Base-by-base conservation (phyloP, 2,329 filamentous ascomycete genomes). In the Chaetomium olivaceum region DNA sequence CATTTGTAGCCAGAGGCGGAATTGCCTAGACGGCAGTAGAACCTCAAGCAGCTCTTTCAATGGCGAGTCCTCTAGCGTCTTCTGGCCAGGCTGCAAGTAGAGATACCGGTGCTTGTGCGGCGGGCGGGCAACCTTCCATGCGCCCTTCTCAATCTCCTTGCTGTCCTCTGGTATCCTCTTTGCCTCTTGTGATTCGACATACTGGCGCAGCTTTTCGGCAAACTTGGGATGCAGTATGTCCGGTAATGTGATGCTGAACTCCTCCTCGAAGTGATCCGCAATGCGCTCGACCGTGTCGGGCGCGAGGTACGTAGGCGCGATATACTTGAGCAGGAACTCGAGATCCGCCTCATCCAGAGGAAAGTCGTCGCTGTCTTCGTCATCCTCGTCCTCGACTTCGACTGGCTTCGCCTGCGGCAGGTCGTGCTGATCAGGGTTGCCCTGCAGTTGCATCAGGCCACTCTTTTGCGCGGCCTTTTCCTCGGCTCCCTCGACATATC, bases 71-170 rank as follows among this genome's bases (percentile, higher is more conserved):
- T 82, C 78, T 0, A 73, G 70, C 59, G 79, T 71, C 57, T 77
- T 68, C 61, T 78, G 77, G 58, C 73, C 82, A 70, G 79, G 80
- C 71, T 92, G 88, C 66, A 91, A 85, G 78, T 95, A 99, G 2
- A 97, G 82, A 76, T 90, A 99, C 16, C 93, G 91, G 75, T 97
- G 93, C 80, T 99, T 99, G 80, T 99, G 93, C 0, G 95, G 95
- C 48, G 95, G 95, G 36, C 87, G 85, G 7, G 95, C 91, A 9
- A 96, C 90, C 67, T 84, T 86, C 91, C 91, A 95, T 0, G 80
- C 78, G 51, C 81, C 85, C 68, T 79, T 82, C 73, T 89, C 86
- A 66, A 90, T 87, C 64, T 84, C 82, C 0, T 77, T 74, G 55
- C 84, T 86, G 19, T 80, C 76, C 19, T 79, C 76, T 0, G 81